A percentile compares a stretch with the other conserved stretches of the same genome.
These are phyloP conservation scores for Botrytis sinoallii DNA, from an alignment of 2,329 filamentous ascomycete genomes.

Conservation along the genomic window DNA sequence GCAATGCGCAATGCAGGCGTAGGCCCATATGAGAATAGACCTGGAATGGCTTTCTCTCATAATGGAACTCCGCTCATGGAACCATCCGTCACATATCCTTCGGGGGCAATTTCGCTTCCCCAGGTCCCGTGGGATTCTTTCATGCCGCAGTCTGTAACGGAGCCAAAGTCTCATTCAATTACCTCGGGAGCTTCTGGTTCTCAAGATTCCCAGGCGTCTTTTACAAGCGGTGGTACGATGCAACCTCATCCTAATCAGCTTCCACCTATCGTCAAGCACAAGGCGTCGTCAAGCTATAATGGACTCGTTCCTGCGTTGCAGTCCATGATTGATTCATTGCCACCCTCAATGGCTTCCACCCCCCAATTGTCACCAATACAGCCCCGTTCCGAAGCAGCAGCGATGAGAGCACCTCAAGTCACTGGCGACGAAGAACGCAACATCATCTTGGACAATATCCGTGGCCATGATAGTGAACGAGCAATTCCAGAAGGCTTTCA, in stretches of 20 bases:
- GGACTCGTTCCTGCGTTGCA: conserved; percentile 65
- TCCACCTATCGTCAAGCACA: conserved; percentile 64
- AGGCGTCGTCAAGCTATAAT: conserved; percentile 50
- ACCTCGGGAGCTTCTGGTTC: conserved; percentile 64
- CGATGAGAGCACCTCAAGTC: conserved; percentile 74
- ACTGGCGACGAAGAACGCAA: conserved; percentile 80
- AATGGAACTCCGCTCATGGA: conserved; percentile 72
- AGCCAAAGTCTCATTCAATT: conserved; percentile 74
- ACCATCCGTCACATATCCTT: conserved; percentile 70
- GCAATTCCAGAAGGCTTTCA: conserved; percentile 86
- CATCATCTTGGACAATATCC: conserved; percentile 82
- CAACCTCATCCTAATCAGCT: conserved; percentile 61
- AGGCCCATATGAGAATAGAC: conserved; percentile 52
- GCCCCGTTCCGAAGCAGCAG: conserved; percentile 53
- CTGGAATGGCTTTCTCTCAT: conserved; percentile 69
- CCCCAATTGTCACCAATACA: conserved; percentile 70
- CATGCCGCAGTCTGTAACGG: conserved; percentile 65
- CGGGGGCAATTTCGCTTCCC: conserved; percentile 75
- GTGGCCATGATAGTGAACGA: conserved; percentile 73
- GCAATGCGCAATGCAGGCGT: conserved; percentile 58
- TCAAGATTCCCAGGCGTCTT: conserved; percentile 65
- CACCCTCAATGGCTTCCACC: conserved; percentile 65
- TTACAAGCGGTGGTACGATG: conserved; percentile 54
- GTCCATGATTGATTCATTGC: conserved; percentile 69
- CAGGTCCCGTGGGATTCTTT: conserved; percentile 92